Evolutionary conservation across 2,329 filamentous ascomycete genomes (phyloP), one percentile per base, ranked within the genome.

Genomic region (Fusarium mundagurra): DNA sequence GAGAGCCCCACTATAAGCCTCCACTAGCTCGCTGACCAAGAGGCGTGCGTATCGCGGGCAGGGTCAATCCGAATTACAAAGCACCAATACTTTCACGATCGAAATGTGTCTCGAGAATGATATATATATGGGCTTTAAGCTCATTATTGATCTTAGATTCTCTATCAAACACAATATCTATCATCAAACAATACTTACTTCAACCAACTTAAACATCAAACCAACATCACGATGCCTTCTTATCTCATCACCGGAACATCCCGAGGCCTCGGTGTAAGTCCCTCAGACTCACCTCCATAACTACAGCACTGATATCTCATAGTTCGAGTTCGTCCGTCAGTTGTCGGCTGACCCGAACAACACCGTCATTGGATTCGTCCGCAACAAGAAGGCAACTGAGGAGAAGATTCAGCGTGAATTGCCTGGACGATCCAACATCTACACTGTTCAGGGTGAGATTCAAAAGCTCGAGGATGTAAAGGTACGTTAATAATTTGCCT

Each of bases 301-400:
- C 4, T 0, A 24, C 14, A 1, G 2, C 8, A 27, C 24, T 66
- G 6, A 55, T 20, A 8, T 3, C 3, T 0, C 2, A 34, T 31
- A 79, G 77, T 76, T 75, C 4, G 76, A 78, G 34, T 85, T 88
- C 71, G 64, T 88, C 39, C 76, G 75, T 22, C 81, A 85, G 33
- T 77, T 88, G 29, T 87, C 86, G 9, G 77, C 77, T 27, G 77
- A 86, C 60, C 74, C 84, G 1, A 67, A 75, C 22, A 85, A 85
- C 69, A 80, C 77, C 1, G 78, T 87, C 47, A 76, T 87, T 58
- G 86, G 85, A 2, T 81, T 88, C 8, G 83, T 86, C 20, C 84
- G 86, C 6, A 77, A 87, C 74, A 86, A 85, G 38, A 58, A 77
- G 24, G 79, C 79, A 1, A 84, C 85, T 3, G 81, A 85, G 6